Percentiles rank a stretch among this genome's conserved stretches.
Conservation (phyloP, 2,329 filamentous ascomycete genomes). For the Penicillium sp. region DNA sequence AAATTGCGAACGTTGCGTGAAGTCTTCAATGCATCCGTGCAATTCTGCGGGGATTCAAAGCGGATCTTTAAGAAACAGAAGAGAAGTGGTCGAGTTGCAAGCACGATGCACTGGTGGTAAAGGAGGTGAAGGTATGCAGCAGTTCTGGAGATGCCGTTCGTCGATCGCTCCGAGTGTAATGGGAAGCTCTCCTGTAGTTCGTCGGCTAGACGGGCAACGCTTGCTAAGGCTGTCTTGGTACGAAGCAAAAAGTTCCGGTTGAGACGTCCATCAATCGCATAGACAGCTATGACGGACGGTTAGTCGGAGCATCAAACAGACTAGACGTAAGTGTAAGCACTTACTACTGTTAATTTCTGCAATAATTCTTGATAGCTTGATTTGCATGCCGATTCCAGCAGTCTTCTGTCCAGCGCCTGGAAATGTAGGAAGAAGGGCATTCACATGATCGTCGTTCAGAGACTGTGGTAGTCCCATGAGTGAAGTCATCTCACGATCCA, state of each 20-base stretch:
- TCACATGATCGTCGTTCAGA: slow-evolving; percentile 55
- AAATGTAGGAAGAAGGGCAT: slow-evolving; percentile 50
- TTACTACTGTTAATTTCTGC: slow-evolving; percentile 50
- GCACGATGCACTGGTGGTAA: slow-evolving; percentile 22
- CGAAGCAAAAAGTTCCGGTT: slow-evolving; percentile 40
- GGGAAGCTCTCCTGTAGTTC: slow-evolving; percentile 44
- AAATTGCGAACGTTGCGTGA: slow-evolving; percentile 43
- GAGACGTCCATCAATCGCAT: slow-evolving; percentile 43
- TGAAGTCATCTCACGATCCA: slow-evolving; percentile 58
- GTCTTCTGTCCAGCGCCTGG: slow-evolving; percentile 41
- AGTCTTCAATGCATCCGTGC: slow-evolving; percentile 34
- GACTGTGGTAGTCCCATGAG: slow-evolving; percentile 57
- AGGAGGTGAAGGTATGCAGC: slow-evolving; percentile 46
- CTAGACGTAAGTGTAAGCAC: slow-evolving; percentile 11
- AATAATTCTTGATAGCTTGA: slow-evolving; percentile 50
- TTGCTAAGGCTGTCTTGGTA: slow-evolving; percentile 45
- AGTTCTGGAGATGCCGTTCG: slow-evolving; percentile 46
- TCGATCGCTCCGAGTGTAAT: slow-evolving; percentile 38
- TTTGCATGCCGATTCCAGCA: slow-evolving; percentile 49
- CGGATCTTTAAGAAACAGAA: slow-evolving; percentile 48
- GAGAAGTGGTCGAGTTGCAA: slow-evolving; percentile 16
- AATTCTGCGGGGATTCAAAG: slow-evolving; percentile 31
- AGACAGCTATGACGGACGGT: slow-evolving; percentile 38
- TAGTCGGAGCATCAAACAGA: neutral
- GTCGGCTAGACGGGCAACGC: slow-evolving; percentile 43